Evolutionary conservation across 805 yeast species (phyloP).

Genomic region (Kazachstania africana): DNA sequence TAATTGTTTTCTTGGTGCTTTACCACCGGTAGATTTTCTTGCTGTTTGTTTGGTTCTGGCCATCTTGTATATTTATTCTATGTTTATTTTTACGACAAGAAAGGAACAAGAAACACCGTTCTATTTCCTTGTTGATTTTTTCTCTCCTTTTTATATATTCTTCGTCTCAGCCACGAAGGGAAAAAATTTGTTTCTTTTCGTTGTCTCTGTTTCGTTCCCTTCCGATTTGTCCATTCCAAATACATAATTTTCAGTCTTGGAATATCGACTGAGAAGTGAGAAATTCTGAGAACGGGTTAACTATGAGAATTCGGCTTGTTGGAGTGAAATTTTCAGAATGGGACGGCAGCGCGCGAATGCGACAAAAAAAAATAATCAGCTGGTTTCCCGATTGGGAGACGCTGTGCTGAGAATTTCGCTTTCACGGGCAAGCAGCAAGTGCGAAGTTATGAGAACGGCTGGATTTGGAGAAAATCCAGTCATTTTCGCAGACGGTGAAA

Average conservation of each 20-base stretch:
- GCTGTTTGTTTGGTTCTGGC: slow-evolving; percentile 93
- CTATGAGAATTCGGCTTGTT: slow-evolving; percentile 6
- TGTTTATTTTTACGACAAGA: neutral
- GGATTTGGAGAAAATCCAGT: too few species aligned
- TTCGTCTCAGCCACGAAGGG: too few species aligned
- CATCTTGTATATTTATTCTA: slow-evolving; percentile 31
- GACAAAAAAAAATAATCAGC: too few species aligned
- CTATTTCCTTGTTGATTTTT: too few species aligned
- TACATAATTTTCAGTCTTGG: too few species aligned
- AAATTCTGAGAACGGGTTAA: slow-evolving; percentile 10
- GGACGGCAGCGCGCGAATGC: too few species aligned
- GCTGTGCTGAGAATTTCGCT: slow-evolving; percentile 15
- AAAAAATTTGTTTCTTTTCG: too few species aligned
- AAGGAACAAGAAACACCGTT: neutral
- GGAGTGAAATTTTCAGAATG: slow-evolving; percentile 9
- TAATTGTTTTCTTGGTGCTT: slow-evolving; percentile 87
- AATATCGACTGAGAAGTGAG: neutral
- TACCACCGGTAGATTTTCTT: slow-evolving; percentile 91
- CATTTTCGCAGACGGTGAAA: too few species aligned
- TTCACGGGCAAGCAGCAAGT: neutral
- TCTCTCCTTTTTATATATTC: too few species aligned
- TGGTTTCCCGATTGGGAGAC: neutral
- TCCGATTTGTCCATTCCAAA: too few species aligned
- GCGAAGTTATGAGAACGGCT: neutral
- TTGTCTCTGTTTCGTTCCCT: too few species aligned